A percentile compares a stretch with the other conserved stretches of the same genome.
Conservation (phyloP, 108 stramenopile species). For the Thalassiosira profunda region DNA sequence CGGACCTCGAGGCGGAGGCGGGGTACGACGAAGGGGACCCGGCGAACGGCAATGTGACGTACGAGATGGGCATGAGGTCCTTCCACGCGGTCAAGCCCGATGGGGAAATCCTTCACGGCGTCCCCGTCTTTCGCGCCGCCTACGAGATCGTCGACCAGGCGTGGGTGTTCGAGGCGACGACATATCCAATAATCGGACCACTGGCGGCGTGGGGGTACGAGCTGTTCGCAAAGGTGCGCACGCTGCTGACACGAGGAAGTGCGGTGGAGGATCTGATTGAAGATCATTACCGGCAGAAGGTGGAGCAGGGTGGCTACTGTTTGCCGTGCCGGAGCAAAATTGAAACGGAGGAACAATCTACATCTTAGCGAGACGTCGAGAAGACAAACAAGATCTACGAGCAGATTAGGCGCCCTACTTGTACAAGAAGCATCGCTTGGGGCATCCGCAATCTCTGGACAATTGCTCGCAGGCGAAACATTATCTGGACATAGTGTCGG, state of each 20-base stretch:
- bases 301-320: no score
- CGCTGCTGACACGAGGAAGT: neutral
- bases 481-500: no score
- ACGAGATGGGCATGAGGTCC: neutral
- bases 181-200: neutral
- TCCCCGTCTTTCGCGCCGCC: neutral
- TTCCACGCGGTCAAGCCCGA: neutral
- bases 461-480: no score
- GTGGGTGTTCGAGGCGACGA: constrained; percentile 3
- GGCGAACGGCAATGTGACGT: constrained; percentile 2
- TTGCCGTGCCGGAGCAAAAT: no score
- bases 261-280: constrained; percentile 4
- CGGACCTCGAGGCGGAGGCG: neutral
- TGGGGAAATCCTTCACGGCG: neutral
- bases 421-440: no score
- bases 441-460: no score
- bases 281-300: no score
- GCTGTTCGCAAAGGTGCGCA: neutral
- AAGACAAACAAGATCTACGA: no score
- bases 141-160: constrained; percentile 2
- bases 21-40: constrained; percentile 1
- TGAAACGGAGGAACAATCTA: no score
- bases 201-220: neutral
- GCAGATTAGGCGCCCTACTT: no score
- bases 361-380: no score